phyloP scores from a whole-genome alignment of 306 rosid species.

The Vicia faba region DNA sequence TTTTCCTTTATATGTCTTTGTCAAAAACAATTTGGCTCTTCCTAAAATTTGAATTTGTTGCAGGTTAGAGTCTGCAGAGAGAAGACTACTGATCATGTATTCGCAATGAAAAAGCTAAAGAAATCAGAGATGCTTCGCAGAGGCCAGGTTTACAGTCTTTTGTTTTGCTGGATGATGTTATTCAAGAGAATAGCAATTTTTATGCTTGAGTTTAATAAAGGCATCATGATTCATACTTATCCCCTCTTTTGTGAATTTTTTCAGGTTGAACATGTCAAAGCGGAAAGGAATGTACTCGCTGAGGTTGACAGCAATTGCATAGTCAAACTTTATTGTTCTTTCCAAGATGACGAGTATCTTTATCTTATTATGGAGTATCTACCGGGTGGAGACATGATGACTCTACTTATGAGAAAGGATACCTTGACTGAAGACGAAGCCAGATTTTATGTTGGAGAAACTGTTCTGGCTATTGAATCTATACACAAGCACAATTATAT shows the following conservation, averaged over 20 bases:
- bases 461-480: slow-evolving; percentile 89
- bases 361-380: slow-evolving; percentile 98
- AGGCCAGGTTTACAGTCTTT: slow-evolving; percentile 78
- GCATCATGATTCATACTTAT: slow-evolving; percentile 30
- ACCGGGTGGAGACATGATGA: slow-evolving; percentile 99
- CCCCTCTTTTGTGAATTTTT: slow-evolving; percentile 23
- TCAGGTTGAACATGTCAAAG: slow-evolving; percentile 97
- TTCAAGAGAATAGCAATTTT: slow-evolving; percentile 8
- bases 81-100: slow-evolving; percentile 78
- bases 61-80: slow-evolving; percentile 97
- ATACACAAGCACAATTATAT: slow-evolving; percentile 93
- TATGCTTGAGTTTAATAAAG: slow-evolving; percentile 22
- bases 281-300: slow-evolving; percentile 97
- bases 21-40: neutral
- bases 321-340: slow-evolving; percentile 91
- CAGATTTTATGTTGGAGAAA: slow-evolving; percentile 92
- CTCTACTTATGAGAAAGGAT: slow-evolving; percentile 97
- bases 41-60: slow-evolving; percentile 48
- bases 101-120: slow-evolving; percentile 98
- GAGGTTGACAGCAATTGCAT: slow-evolving; percentile 99
- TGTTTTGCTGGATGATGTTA: slow-evolving; percentile 36
- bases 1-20: neutral
- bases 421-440: slow-evolving; percentile 90
- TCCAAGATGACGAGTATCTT: slow-evolving; percentile 89
- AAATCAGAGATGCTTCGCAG: slow-evolving; percentile 99